Evolutionary conservation across 306 rosid species (phyloP), one percentile per base, ranked within the genome.

Genomic region (Cicer pinnatifidum): DNA sequence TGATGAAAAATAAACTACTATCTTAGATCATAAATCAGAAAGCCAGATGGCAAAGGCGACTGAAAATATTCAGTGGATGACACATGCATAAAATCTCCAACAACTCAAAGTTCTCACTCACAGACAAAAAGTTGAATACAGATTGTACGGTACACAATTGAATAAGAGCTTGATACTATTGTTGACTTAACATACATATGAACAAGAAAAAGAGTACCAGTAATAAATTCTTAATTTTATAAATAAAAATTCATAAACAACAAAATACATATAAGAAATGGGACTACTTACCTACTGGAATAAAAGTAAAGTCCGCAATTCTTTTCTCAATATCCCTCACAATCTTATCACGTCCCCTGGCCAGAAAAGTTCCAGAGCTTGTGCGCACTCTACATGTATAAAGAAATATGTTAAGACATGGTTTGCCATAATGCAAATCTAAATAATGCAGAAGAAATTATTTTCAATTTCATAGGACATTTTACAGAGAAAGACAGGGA

Each of bases 361-460:
- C 61, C 84, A 95, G 83, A 85, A 95, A 95, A 69, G 99, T 95
- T 78, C 97, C 99, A 35, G 92, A 90, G 81, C 99, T 95, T 33
- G 99, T 95, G 6, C 99, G 96, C 52, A 95, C 99, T 79, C 99
- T 95, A 76, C 60, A 70, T 11, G 43, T 63, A 38, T 11, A 60
- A 41, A 46, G 40, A 37, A 62, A 51, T 9, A 20, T 7, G 33
- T 33, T 10, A 41, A 67, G 44, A 33, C 69, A 38, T 35, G 47
- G 19, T n/a, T 62, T 41, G 11, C 28, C 48, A 45, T 40, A 38
- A 20, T 0, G 46, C 51, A 35, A 58, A 57, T 41, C 11, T 20
- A 50, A 53, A 35, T 66, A 71, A 35, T 3, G 40, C 28, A 69
- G 70, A 56, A 13, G 11, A 74, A 53, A 48, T 68, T 38, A 59